phyloP scores from a whole-genome alignment of 1,139 yeast genomes.

The Taphrina wiesneri region DNA sequence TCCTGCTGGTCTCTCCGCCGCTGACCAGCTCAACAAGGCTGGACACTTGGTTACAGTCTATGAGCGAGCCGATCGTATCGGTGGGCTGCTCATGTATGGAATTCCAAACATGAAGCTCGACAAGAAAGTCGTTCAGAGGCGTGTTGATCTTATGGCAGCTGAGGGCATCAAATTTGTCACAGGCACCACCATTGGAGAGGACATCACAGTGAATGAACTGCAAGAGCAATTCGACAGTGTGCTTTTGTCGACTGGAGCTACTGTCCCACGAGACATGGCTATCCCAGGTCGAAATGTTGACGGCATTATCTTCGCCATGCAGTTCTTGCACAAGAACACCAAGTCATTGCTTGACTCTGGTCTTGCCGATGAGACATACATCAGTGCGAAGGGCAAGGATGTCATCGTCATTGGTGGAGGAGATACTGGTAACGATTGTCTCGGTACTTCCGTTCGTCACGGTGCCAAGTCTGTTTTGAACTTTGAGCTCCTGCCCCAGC shows the following conservation, averaged over 20 bases:
- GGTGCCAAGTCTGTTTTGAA: constrained; percentile 95
- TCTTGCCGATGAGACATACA: constrained; percentile 67
- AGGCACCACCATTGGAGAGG: constrained; percentile 81
- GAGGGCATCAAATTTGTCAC: constrained; percentile 84
- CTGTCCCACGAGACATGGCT: constrained; percentile 90
- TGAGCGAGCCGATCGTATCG: constrained; percentile 92
- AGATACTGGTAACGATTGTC: constrained; percentile 98
- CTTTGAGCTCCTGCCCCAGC: constrained; percentile 91
- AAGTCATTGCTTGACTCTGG: constrained; percentile 81
- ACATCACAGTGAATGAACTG: constrained; percentile 60
- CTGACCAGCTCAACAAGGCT: constrained; percentile 94
- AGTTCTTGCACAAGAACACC: constrained; percentile 82
- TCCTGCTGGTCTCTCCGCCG: constrained; percentile 94
- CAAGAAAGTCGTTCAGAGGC: constrained; percentile 86
- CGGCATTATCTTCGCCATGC: constrained; percentile 94
- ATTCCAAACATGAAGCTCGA: constrained; percentile 99
- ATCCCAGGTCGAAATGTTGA: constrained; percentile 91
- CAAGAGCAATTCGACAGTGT: constrained; percentile 73
- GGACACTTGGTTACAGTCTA: constrained; percentile 90
- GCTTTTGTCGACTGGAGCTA: constrained; percentile 90
- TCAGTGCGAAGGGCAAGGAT: constrained; percentile 67
- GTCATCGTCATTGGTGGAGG: constrained; percentile 99
- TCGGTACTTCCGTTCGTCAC: constrained; percentile 96
- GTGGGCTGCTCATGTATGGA: constrained; percentile 98
- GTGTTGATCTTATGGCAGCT: constrained; percentile 84